A percentile compares a stretch with the other conserved stretches of the same genome.
phyloP scores from a whole-genome alignment of 2,329 filamentous ascomycete species.

The Lecanicillium sp. region DNA sequence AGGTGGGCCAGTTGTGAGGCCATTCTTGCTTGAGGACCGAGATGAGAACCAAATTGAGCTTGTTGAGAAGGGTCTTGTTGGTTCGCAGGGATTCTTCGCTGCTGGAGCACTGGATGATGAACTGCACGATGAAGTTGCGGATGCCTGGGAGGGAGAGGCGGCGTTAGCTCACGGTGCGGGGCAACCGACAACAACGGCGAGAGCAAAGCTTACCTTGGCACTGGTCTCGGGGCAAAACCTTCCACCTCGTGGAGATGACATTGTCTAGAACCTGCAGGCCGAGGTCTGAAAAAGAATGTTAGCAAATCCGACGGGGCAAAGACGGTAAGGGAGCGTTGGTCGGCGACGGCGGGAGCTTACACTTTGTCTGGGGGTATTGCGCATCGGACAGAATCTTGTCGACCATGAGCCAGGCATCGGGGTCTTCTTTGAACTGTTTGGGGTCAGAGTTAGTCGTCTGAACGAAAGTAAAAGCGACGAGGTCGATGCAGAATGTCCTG shows the following conservation, averaged over 20 bases:
- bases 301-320: constrained; percentile 13
- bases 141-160: constrained; percentile 61
- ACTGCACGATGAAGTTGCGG: constrained; percentile 97
- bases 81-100: constrained; percentile 80
- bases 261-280: constrained; percentile 94
- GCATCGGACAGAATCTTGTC: constrained; percentile 94
- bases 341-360: constrained; percentile 41
- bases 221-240: constrained; percentile 90
- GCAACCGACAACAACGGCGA: neutral
- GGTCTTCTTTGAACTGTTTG: constrained; percentile 91
- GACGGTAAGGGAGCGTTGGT: constrained; percentile 6
- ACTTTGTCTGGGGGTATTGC: constrained; percentile 93
- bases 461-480: neutral
- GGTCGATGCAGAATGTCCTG: no score
- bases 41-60: constrained; percentile 94
- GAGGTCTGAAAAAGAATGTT: constrained; percentile 53
- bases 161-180: constrained; percentile 11
- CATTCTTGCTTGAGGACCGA: constrained; percentile 98
- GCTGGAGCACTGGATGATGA: constrained; percentile 89
- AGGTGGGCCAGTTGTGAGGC: constrained; percentile 99
- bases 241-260: constrained; percentile 99
- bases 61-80: constrained; percentile 89
- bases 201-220: constrained; percentile 60
- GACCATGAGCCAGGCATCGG: constrained; percentile 94
- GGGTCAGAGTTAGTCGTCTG: constrained; percentile 2